Evolutionary conservation across 2,329 filamentous ascomycete genomes (phyloP).

Genomic region (Didymellaceae sp.): DNA sequence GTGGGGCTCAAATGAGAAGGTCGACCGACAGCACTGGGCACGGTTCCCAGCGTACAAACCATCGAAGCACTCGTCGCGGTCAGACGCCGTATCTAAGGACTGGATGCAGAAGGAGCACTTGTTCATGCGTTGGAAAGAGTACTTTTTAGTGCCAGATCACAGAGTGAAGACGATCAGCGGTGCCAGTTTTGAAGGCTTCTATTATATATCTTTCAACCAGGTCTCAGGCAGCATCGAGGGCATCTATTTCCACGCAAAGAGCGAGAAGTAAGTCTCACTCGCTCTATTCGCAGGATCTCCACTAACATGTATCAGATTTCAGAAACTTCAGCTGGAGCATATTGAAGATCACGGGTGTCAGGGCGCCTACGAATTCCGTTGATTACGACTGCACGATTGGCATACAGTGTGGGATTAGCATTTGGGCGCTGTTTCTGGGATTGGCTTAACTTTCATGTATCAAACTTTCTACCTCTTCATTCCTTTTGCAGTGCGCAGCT

Average conservation of each 20-base stretch:
- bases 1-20: slow-evolving; percentile 92
- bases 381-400: slow-evolving; percentile 50
- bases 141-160: slow-evolving; percentile 95
- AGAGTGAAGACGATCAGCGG: slow-evolving; percentile 88
- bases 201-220: slow-evolving; percentile 99
- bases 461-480: slow-evolving; percentile 29
- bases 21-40: slow-evolving; percentile 90
- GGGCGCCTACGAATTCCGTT: slow-evolving; percentile 87
- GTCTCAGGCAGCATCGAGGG: slow-evolving; percentile 83
- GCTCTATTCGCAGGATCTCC: neutral
- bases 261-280: slow-evolving; percentile 78
- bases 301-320: slow-evolving; percentile 67
- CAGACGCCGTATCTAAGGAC: slow-evolving; percentile 69
- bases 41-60: slow-evolving; percentile 88
- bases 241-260: slow-evolving; percentile 98
- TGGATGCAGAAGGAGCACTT: slow-evolving; percentile 83
- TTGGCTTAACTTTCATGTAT: slow-evolving; percentile 37
- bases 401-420: slow-evolving; percentile 36
- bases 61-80: slow-evolving; percentile 65
- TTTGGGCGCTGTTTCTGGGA: slow-evolving; percentile 33
- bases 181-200: slow-evolving; percentile 97
- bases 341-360: slow-evolving; percentile 84
- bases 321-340: slow-evolving; percentile 90
- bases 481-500: slow-evolving; percentile 39
- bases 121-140: slow-evolving; percentile 99